Evolutionary conservation across 164 flowering plant genomes (phyloP).

Genomic region (Nelumbo lutea): DNA sequence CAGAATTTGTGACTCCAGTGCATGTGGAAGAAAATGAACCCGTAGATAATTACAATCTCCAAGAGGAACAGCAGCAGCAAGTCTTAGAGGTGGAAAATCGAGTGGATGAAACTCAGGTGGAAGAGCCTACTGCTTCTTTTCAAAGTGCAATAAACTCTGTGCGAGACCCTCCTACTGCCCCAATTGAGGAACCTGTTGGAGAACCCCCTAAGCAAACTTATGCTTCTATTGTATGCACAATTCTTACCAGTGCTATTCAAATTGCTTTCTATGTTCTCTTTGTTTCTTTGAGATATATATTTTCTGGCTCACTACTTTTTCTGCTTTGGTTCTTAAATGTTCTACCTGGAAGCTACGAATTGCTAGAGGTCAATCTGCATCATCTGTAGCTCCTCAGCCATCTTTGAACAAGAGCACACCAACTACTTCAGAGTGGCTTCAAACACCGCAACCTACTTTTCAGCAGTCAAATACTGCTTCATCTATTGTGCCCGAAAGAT

Average conservation of each 20-base stretch:
- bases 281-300: neutral
- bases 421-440: constrained; percentile 53
- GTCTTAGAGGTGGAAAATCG: constrained; percentile 39
- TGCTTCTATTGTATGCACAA: constrained; percentile 80
- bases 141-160: constrained; percentile 27
- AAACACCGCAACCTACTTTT: constrained; percentile 31
- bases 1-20: constrained; percentile 43
- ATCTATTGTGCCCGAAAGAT: constrained; percentile 30
- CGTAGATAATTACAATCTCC: constrained; percentile 39
- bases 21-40: constrained; percentile 55
- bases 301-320: constrained; percentile 5
- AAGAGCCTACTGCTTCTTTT: constrained; percentile 41
- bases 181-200: constrained; percentile 57
- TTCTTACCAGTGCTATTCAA: neutral
- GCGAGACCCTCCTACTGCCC: constrained; percentile 41
- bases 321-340: neutral
- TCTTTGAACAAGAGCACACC: constrained; percentile 34
- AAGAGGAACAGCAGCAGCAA: constrained; percentile 41
- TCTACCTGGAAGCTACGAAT: constrained; percentile 44
- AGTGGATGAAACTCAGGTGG: constrained; percentile 36
- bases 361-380: constrained; percentile 53
- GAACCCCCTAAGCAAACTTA: constrained; percentile 89
- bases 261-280: neutral
- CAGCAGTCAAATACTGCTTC: constrained; percentile 34
- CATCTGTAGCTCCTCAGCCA: constrained; percentile 31